Percentiles rank a stretch among this genome's conserved stretches.
phyloP scores from a whole-genome alignment of 2,329 filamentous ascomycete species.

The Trichoderma afroharzianum region DNA sequence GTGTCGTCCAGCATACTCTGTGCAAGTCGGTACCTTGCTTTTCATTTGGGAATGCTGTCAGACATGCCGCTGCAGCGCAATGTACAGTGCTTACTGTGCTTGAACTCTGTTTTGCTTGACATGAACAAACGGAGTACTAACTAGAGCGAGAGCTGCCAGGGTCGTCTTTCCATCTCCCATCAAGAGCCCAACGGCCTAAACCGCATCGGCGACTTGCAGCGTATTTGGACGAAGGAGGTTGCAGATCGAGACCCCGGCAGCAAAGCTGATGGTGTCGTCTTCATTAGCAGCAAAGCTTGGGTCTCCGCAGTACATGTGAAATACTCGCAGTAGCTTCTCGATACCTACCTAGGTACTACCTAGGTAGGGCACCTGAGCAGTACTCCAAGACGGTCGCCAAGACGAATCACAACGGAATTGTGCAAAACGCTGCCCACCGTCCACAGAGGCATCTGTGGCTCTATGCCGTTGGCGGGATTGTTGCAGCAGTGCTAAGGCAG shows the following conservation, averaged over 20 bases:
- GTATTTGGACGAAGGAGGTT: background rate
- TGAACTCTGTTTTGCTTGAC: background rate
- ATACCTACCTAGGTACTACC: too few species aligned
- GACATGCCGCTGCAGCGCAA: conserved; percentile 6
- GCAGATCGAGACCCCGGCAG: background rate
- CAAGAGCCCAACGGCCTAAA: background rate
- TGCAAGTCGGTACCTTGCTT: background rate
- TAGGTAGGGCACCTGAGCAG: background rate
- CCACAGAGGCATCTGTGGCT: background rate
- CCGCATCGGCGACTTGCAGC: background rate
- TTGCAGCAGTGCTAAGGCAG: background rate
- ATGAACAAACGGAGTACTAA: background rate
- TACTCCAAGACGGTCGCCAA: background rate
- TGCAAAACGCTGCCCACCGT: background rate
- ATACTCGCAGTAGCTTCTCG: background rate
- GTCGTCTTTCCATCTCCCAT: background rate
- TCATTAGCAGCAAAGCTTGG: background rate
- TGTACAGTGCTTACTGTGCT: background rate
- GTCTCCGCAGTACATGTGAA: background rate
- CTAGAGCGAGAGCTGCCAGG: background rate
- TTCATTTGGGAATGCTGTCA: background rate
- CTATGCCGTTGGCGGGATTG: background rate
- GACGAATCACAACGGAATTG: background rate
- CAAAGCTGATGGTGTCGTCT: background rate
- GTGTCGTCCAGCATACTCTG: background rate